Evolutionary conservation across 345 rosid species (phyloP).

Genomic region (Lepidium sativum): DNA sequence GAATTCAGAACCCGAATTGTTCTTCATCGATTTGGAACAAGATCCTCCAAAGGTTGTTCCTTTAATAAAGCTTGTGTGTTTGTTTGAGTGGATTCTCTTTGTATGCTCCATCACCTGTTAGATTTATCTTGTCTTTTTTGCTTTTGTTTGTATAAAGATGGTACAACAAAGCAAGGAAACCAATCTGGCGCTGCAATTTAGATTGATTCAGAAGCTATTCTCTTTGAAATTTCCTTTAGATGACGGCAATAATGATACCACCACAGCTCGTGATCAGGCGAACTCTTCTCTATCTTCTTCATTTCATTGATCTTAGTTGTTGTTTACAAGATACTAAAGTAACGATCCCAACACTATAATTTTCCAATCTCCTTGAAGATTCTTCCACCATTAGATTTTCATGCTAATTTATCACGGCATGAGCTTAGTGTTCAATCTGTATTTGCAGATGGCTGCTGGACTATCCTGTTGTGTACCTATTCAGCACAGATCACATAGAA

Average conservation of each 20-base stretch:
- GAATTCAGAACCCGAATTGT: conserved; percentile 38
- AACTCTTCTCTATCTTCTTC: conserved; percentile 38
- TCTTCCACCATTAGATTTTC: background rate
- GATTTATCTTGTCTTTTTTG: conserved; percentile 4
- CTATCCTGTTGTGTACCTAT: conserved; percentile 85
- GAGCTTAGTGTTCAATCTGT: conserved; percentile 12
- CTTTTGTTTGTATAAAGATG: conserved; percentile 43
- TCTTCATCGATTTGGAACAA: conserved; percentile 64
- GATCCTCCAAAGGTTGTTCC: conserved; percentile 83
- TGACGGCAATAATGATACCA: conserved; percentile 22
- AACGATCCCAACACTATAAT: conserved; percentile 73
- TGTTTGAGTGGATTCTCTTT: background rate
- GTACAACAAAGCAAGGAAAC: conserved; percentile 36
- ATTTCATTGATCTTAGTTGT: conserved; percentile 58
- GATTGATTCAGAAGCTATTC: conserved; percentile 50
- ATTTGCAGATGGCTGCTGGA: conserved; percentile 82
- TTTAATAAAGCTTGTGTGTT: background rate
- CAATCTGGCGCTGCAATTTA: conserved; percentile 40
- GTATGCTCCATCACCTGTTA: background rate
- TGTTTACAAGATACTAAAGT: conserved; percentile 60
- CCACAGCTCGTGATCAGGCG: conserved; percentile 18
- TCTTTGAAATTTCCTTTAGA: conserved; percentile 36
- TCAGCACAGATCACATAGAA: conserved; percentile 65
- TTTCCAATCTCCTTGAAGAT: background rate
- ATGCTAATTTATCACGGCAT: background rate